Evolutionary conservation across 139 green algal species (phyloP), one percentile per base, ranked within the genome.

Genomic region (Chlamydomonas eustigma): DNA sequence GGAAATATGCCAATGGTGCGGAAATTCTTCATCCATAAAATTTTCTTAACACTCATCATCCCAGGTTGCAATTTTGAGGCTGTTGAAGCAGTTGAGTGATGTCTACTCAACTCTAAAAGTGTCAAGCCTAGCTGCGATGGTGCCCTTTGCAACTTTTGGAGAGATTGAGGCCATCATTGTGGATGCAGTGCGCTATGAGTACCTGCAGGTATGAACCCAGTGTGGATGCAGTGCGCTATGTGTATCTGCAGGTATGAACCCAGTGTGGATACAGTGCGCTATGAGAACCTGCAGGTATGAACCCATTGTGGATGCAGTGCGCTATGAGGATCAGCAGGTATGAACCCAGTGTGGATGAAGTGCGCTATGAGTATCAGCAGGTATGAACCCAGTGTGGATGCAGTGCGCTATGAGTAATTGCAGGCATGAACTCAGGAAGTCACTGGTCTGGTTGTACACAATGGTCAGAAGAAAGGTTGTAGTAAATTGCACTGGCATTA

Each of bases 131-230:
- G 80, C 71, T 5, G 38, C 39, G 39, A 70, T 90, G 39, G 85
- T 90, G 74, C 83, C 85, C 63, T 88, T 86, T 76, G 87, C 92
- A 72, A 58, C 80, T 38, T 94, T 97, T 37, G 78, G 75, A 25
- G 88, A 94, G 81, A 87, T 97, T 35, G 95, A 99, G 88, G 84
- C 85, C 6, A 73, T 97, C 37, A 83, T 98, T 37, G 93, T 98
- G 64, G 92, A 98, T 35, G 94, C 93, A 38, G 91, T 98, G 66
- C 93, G 92, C 76, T 87, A 90, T 78, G 88, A 89, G 73, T 97
- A 91, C 86, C 77, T 99, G 51, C 87, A 94, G 81, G 85, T 89
- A 71, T 32, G 84, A 30, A 63, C 22, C 50, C 37, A 83, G 97
- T 37, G 93, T 98, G 64, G 92, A 98, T 35, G 94, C 93, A 38